Percentiles rank a stretch among this genome's conserved stretches.
These are phyloP conservation scores for Colletotrichum lini DNA, from an alignment of 2,329 filamentous ascomycete genomes.

Conservation along the genomic window DNA sequence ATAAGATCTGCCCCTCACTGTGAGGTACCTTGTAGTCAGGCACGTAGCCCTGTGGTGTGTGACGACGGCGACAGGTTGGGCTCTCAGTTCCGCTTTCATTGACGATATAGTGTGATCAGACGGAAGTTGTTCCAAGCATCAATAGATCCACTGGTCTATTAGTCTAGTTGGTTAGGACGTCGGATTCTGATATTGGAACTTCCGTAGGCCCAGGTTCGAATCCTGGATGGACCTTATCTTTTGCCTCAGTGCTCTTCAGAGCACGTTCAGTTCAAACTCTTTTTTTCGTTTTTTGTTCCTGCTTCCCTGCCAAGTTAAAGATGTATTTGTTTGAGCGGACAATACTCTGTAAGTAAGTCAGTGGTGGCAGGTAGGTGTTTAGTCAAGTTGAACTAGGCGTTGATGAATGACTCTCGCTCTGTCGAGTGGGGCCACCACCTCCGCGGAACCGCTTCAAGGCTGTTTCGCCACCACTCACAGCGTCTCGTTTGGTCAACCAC, in stretches of 20 bases:
- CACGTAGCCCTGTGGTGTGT: background rate
- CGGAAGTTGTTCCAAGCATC: rapidly evolving
- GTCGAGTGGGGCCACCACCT: conserved; percentile 28
- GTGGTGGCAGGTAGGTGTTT: background rate
- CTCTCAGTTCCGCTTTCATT: no score
- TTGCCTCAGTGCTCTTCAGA: background rate
- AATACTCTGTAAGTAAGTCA: background rate
- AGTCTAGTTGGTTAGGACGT: conserved; percentile 44
- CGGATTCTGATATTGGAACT: conserved; percentile 37
- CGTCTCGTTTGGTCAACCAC: conserved; percentile 20
- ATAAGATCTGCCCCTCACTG: conserved; percentile 42
- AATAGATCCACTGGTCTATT: conserved; percentile 21
- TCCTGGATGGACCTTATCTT: conserved; percentile 40
- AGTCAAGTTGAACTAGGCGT: background rate
- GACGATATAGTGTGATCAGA: rapidly evolving
- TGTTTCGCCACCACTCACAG: conserved; percentile 37
- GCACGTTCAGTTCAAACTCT: rapidly evolving
- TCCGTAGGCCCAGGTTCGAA: conserved; percentile 43
- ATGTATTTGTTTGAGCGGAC: background rate
- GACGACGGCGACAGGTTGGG: background rate
- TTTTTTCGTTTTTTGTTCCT: background rate
- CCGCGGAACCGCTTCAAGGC: conserved; percentile 3
- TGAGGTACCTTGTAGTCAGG: background rate
- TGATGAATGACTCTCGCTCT: conserved; percentile 31
- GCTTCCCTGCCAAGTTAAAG: background rate